Evolutionary conservation across 768 basidiomycete species (phyloP).

Genomic region (Hericium rajendrae): DNA sequence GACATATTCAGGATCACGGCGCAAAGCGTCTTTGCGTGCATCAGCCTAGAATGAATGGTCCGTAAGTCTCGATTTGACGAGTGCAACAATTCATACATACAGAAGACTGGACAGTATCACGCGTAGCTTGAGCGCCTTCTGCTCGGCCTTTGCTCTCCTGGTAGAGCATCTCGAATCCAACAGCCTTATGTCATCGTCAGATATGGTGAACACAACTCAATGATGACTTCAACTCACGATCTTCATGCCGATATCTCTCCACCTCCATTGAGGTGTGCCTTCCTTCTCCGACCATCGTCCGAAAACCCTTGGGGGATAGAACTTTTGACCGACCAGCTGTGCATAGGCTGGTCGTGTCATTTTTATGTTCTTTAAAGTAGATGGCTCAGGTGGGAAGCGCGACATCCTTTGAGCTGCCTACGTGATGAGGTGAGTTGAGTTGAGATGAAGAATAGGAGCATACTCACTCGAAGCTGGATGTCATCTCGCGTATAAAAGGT

Average conservation of each 20-base stretch:
- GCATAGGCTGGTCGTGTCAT: constrained; percentile 93
- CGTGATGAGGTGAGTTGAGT: not conserved
- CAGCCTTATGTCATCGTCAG: constrained; percentile 43
- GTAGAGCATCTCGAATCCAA: constrained; percentile 96
- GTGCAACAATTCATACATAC: constrained; percentile 26
- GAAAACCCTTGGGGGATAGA: constrained; percentile 86
- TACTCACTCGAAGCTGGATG: constrained; percentile 71
- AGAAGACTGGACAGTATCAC: constrained; percentile 34
- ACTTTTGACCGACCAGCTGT: constrained; percentile 84
- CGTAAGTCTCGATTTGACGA: not conserved
- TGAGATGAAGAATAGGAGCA: not conserved
- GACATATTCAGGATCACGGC: constrained; percentile 54
- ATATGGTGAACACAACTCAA: not conserved
- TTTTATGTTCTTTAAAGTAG: constrained; percentile 49
- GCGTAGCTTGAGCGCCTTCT: constrained; percentile 26
- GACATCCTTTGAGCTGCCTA: constrained; percentile 86
- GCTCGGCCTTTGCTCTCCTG: constrained; percentile 66
- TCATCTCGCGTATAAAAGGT: constrained; percentile 95
- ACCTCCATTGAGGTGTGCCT: constrained; percentile 59
- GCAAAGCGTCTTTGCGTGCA: constrained; percentile 59
- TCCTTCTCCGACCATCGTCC: constrained; percentile 59
- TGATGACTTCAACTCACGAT: constrained; percentile 39
- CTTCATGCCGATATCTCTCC: constrained; percentile 89
- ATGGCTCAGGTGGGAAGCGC: constrained; percentile 72
- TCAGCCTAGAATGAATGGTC: constrained; percentile 33